Percentiles rank a stretch among this genome's conserved stretches.
Evolutionary conservation across 352 stramenopile species (phyloP).

Genomic region (Phytophthora pinifolia): DNA sequence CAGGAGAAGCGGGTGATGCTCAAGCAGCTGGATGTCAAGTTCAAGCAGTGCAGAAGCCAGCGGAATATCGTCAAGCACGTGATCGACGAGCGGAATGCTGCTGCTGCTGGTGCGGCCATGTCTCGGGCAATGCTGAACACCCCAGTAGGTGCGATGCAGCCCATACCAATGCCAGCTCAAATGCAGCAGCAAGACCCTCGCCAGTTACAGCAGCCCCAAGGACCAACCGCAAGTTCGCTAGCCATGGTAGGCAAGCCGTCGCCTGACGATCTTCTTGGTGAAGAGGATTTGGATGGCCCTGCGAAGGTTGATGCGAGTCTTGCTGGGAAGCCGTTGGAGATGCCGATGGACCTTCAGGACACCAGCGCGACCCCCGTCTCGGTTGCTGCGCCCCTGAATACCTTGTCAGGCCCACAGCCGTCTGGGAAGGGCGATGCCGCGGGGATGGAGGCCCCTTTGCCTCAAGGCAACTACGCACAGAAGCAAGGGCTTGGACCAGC

Average conservation of each 20-base stretch:
- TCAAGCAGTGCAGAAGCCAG: conserved; percentile 78
- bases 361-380: conserved; percentile 23
- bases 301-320: conserved; percentile 25
- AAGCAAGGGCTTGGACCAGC: conserved; percentile 2
- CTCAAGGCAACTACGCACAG: conserved; percentile 14
- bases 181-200: conserved; percentile 32
- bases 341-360: conserved; percentile 62
- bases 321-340: conserved; percentile 50
- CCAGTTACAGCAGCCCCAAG: conserved; percentile 12
- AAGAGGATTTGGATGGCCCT: conserved; percentile 47
- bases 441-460: conserved; percentile 9
- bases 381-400: conserved; percentile 26
- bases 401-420: conserved; percentile 17
- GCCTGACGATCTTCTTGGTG: conserved; percentile 50
- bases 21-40: conserved; percentile 79
- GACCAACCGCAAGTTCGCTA: neutral
- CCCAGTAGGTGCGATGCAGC: conserved; percentile 41
- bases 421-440: neutral
- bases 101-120: conserved; percentile 1
- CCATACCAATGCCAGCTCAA: conserved; percentile 50
- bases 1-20: conserved; percentile 69
- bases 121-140: conserved; percentile 6
- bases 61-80: conserved; percentile 83
- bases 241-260: conserved; percentile 33
- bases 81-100: conserved; percentile 52